phyloP scores from a whole-genome alignment of 139 green algal species.

The Pleodorina starrii region DNA sequence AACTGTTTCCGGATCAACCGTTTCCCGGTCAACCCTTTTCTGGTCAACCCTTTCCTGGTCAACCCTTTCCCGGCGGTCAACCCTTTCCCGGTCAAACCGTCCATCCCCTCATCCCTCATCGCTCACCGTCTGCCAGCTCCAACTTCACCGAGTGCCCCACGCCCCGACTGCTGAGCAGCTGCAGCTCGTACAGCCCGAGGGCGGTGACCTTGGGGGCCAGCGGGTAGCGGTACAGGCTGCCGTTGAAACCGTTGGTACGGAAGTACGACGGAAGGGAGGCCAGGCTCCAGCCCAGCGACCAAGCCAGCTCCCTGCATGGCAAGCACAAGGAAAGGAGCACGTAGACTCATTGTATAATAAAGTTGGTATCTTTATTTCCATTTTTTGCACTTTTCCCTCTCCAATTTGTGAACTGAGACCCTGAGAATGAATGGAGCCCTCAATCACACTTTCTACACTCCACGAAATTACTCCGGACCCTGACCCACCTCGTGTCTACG shows the following conservation, averaged over 20 bases:
- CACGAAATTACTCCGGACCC: no score
- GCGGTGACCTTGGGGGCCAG: neutral
- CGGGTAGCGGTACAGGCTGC: constrained; percentile 16
- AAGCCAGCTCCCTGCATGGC: constrained; percentile 31
- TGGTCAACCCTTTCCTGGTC: no score
- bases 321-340: no score
- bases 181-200: constrained; percentile 5
- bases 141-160: neutral
- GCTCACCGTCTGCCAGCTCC: constrained; percentile 30
- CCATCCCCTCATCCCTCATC: neutral
- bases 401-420: no score
- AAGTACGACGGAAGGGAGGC: neutral
- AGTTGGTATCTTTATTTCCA: no score
- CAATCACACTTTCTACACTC: no score
- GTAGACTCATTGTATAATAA: neutral
- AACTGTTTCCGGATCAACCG: no score
- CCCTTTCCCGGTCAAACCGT: no score
- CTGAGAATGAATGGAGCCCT: no score
- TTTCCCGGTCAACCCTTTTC: no score
- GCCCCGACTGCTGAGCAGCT: neutral
- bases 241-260: constrained; percentile 7
- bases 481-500: neutral
- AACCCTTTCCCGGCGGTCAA: no score
- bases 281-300: neutral
- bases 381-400: no score